A percentile compares a stretch with the other conserved stretches of the same genome.
Conservation (phyloP, 768 basidiomycete species). For the Boletales sp. region DNA sequence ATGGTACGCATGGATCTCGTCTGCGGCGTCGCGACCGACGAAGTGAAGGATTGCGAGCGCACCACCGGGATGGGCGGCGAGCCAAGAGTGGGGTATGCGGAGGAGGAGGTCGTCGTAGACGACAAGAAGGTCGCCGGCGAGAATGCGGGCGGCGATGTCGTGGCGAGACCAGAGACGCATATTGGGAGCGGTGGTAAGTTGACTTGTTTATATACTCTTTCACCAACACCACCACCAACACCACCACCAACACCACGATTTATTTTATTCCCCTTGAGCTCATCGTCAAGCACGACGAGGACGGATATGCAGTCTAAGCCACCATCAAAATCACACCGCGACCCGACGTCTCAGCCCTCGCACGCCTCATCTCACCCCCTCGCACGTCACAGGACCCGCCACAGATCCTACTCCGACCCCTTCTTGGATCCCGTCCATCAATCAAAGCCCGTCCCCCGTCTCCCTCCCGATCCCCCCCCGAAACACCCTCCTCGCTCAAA, state of each 20-base stretch:
- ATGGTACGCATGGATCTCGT: conserved; percentile 95
- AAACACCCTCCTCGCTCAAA: conserved; percentile 25
- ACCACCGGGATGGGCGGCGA: conserved; percentile 88
- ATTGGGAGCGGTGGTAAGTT: neutral
- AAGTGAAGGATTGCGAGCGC: conserved; percentile 88
- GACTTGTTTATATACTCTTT: conserved; percentile 16
- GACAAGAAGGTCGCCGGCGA: conserved; percentile 72
- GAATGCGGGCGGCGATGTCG: conserved; percentile 64
- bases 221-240: no score
- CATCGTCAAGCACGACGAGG: no score
- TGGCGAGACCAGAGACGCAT: conserved; percentile 47
- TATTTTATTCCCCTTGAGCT: no score
- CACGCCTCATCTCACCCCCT: conserved; percentile 11
- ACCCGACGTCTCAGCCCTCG: neutral
- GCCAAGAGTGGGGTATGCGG: conserved; percentile 70
- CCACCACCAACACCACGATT: no score
- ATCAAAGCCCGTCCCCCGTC: conserved; percentile 37
- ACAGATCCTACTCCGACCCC: conserved; percentile 51
- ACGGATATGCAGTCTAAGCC: conserved; percentile 12
- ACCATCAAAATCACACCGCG: conserved; percentile 21
- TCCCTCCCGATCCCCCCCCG: conserved; percentile 35
- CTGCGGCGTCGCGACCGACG: conserved; percentile 89
- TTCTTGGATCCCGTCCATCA: conserved; percentile 41
- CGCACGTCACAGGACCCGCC: conserved; percentile 32
- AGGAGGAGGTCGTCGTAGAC: conserved; percentile 65